Conservation (phyloP, 331 rosid species). For the Dryas integrifolia region DNA sequence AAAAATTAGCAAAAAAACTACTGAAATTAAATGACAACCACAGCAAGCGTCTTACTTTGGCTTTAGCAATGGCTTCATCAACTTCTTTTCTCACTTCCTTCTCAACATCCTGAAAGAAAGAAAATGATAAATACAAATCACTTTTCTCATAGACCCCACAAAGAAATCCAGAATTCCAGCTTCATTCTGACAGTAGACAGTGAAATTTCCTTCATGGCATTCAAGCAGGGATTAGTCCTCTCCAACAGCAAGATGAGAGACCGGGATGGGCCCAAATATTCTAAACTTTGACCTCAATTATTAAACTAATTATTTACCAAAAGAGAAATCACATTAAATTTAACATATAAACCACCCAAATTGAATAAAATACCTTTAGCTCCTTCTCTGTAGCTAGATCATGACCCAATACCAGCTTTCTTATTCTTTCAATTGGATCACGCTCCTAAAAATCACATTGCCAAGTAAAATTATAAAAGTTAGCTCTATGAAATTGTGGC, state of each 20-base stretch:
- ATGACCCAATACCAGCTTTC: slow-evolving; percentile 70
- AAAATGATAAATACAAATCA: not conserved
- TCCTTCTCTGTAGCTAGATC: slow-evolving; percentile 85
- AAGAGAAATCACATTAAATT: not conserved
- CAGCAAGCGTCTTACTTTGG: slow-evolving; percentile 58
- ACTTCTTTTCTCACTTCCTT: slow-evolving; percentile 76
- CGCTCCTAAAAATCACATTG: slow-evolving; percentile 66
- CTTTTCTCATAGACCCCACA: not conserved
- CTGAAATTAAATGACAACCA: slow-evolving; percentile 2
- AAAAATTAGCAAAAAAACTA: not conserved
- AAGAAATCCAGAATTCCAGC: not conserved
- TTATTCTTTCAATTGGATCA: slow-evolving; percentile 88
- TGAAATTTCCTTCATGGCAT: not conserved
- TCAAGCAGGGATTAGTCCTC: not conserved
- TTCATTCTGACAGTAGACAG: not conserved
- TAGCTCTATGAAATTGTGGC: not conserved
- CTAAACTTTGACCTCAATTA: not conserved
- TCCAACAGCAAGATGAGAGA: slow-evolving; percentile 11
- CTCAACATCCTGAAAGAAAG: slow-evolving; percentile 62
- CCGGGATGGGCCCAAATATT: not conserved
- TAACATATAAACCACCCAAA: not conserved
- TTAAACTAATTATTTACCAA: slow-evolving; percentile 9
- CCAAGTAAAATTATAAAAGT: slow-evolving; percentile 11
- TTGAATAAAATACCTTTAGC: slow-evolving; percentile 57
- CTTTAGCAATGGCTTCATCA: slow-evolving; percentile 88